Conservation (phyloP, 225 moss, liverwort and hornwort genomes). For the Bryoerythrophyllum caledonicum region DNA sequence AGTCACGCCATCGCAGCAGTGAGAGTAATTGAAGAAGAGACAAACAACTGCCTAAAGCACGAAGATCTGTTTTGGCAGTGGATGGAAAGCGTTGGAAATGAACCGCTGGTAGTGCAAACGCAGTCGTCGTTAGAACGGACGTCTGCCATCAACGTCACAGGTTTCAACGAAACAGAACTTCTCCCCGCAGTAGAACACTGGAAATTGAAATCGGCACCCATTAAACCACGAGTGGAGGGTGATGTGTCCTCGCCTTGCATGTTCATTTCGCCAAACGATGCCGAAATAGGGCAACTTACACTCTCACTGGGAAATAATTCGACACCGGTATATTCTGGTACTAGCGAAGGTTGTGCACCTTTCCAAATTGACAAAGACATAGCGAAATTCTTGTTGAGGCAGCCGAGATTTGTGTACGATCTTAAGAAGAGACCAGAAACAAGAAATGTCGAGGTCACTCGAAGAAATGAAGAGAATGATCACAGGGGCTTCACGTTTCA, state of each 20-base stretch:
- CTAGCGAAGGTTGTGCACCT: neutral
- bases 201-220: constrained; percentile 21
- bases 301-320: constrained; percentile 1
- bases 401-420: constrained; percentile 33
- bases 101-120: constrained; percentile 26
- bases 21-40: constrained; percentile 41
- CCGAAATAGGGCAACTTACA: neutral
- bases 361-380: constrained; percentile 12
- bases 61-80: constrained; percentile 69
- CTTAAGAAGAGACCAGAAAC: constrained; percentile 18
- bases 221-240: neutral
- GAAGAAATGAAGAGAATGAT: constrained; percentile 19
- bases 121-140: neutral
- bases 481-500: constrained; percentile 21
- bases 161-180: constrained; percentile 34
- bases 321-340: neutral
- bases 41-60: constrained; percentile 40
- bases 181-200: constrained; percentile 25
- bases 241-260: neutral
- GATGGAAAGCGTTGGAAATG: constrained; percentile 59
- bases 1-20: constrained; percentile 41
- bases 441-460: neutral
- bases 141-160: constrained; percentile 11
- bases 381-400: constrained; percentile 22
- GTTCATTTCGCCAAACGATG: neutral